Base-by-base conservation (phyloP, 345 rosid genomes). In the Brassica cretica region DNA sequence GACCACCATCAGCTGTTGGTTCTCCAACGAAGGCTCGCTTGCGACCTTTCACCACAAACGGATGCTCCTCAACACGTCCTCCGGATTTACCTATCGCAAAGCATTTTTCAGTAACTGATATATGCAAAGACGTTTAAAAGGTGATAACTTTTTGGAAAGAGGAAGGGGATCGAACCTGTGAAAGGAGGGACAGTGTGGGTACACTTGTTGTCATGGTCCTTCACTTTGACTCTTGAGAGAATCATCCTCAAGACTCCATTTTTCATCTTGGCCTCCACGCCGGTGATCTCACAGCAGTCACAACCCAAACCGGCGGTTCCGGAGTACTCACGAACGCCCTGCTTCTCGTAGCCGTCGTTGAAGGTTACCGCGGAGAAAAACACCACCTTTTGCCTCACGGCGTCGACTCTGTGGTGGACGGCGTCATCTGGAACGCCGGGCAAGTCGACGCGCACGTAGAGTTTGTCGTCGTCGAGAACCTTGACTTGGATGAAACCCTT, bases 21-120 rank as follows among this genome's bases (percentile, higher is more conserved):
- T 2, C 51, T n/a, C 44, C 67, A 12, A 15, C 1, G 1, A 25
- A 4, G 5, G 68, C 35, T 58, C 68, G 19, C 62, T 68, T 68
- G 0, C 66, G 68, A 5, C 79, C 79, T 30, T 30, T 68, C 62
- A 68, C 79, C 15, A 76, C 51, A 69, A 29, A 76, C 0, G 68
- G 79, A 60, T 76, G 74, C 7, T 68, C 68, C 51, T 68, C 74
- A 16, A 60, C 0, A n/a, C 5, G 0, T 8, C 53, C 30, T 41
- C 79, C 79, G 0, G 51, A 29, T 41, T n/a, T 24, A 12, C 79
- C 74, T 69, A 5, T 62, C 39, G 4, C 1, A 15, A 53, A 15
- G 3, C 18, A 51, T 11, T 15, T 6, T 12, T 49, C 8, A 49
- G 18, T 49, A n/a, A n/a, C 7, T 5, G 56, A n/a, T 49, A 8